Conservation (phyloP, 176 grass and related monocot species). For the Zea luxurians region DNA sequence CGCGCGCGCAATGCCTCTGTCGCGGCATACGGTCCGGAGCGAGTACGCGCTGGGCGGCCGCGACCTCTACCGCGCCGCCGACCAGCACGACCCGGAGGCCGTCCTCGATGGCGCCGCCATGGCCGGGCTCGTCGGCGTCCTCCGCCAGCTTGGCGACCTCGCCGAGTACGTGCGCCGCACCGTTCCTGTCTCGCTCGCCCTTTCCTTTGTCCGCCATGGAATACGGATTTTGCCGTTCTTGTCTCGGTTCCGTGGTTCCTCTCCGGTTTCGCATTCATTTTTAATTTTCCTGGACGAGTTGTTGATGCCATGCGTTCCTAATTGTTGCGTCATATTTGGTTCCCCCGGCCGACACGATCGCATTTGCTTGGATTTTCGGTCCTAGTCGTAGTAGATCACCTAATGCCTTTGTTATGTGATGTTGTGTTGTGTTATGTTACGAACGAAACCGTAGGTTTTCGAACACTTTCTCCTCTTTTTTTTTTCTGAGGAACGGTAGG, state of each 20-base stretch:
- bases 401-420: slow-evolving; percentile 27
- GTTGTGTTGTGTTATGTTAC: background rate
- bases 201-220: background rate
- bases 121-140: slow-evolving; percentile 79
- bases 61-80: slow-evolving; percentile 53
- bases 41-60: slow-evolving; percentile 71
- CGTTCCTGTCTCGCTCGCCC: background rate
- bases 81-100: slow-evolving; percentile 73
- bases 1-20: slow-evolving; percentile 59
- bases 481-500: slow-evolving; percentile 13
- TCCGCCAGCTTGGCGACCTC: slow-evolving; percentile 90
- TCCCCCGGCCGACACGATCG: no score
- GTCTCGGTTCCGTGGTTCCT: no score
- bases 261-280: background rate
- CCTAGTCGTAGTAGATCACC: slow-evolving; percentile 40
- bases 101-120: slow-evolving; percentile 85
- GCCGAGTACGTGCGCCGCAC: slow-evolving; percentile 54
- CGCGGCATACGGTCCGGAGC: slow-evolving; percentile 64
- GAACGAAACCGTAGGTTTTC: slow-evolving; percentile 18
- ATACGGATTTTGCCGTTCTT: no score
- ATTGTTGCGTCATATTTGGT: background rate
- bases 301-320: background rate
- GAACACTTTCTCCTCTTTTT: background rate
- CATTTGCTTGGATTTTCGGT: background rate
- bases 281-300: background rate